Base-by-base conservation (phyloP, 345 rosid species). In the Citrus reticulata region DNA sequence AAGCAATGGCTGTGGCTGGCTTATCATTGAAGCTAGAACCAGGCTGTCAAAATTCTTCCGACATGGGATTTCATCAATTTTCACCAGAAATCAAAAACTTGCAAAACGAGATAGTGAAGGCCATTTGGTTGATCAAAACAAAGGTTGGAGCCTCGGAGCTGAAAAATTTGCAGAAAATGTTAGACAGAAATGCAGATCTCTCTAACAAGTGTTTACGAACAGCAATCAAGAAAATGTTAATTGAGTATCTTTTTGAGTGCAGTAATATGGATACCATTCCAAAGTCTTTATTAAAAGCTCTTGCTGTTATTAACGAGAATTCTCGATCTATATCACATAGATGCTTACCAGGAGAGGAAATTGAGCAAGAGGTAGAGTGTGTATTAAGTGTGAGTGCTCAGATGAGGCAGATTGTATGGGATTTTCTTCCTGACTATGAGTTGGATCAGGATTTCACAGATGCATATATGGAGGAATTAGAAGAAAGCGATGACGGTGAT, bases 391-490 rank as follows among this genome's bases (percentile, higher is more conserved):
- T 91, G 74, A 93, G 98, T 91, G 96, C 97, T 83, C 85, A 87
- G 80, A 82, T 81, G 78, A 95, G 89, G 88, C 92, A 91, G 80
- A 70, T 83, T 75, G 62, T 88, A 66, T 89, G 87, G 91, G 91
- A 91, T 84, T 81, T 82, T 78, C 83, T 86, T 87, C 90, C 95
- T 74, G 83, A 84, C 32, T 72, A 66, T 78, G 92, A 85, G 37
- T 82, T 88, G 32, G 91, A 89, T 74, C 80, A 87, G 81, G 93
- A 90, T 84, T 93, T 85, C 63, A 58, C 83, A 63, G 90, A 90
- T 88, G 97, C 93, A 61, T 95, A 95, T 80, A 80, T 85, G 83
- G 98, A 95, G 83, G 93, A 89, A 69, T 77, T 85, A 81, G 90
- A 80, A 77, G 98, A 89, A 82, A 92, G 90, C 70, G 96, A 83